A percentile compares a stretch with the other conserved stretches of the same genome.
Conservation (phyloP, 1,139 yeast genomes). For the Zygoascus sp. region DNA sequence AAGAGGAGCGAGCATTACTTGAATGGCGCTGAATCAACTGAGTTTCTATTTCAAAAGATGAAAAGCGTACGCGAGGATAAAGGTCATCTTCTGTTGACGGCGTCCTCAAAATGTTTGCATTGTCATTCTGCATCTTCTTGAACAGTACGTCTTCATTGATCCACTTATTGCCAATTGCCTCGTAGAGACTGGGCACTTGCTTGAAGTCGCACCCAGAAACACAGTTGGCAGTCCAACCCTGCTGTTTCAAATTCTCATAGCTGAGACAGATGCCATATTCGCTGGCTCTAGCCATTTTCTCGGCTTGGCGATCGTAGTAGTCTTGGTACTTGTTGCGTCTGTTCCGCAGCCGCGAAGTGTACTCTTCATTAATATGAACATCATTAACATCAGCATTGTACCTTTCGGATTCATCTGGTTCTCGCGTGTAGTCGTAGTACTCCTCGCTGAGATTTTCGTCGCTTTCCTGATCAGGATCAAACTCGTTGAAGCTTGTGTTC, state of each 20-base stretch:
- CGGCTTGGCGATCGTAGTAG: slow-evolving; percentile 2
- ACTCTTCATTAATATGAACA: not conserved
- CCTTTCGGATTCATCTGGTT: no score
- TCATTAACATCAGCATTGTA: slow-evolving; percentile 2
- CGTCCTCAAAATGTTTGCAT: slow-evolving; percentile 10
- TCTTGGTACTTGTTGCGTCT: not conserved
- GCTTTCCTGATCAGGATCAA: slow-evolving; percentile 7
- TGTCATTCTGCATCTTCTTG: slow-evolving; percentile 18
- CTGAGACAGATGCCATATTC: slow-evolving; percentile 24
- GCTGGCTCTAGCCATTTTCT: slow-evolving; percentile 17
- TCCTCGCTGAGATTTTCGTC: not conserved
- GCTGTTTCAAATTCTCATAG: slow-evolving; percentile 42
- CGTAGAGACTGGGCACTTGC: slow-evolving; percentile 45
- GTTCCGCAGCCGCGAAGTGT: not conserved
- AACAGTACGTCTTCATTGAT: slow-evolving; percentile 39
- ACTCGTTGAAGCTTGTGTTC: not conserved
- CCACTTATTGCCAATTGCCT: slow-evolving; percentile 45
- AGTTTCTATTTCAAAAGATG: slow-evolving; percentile 24
- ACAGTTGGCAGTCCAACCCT: slow-evolving; percentile 53
- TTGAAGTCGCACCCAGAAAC: slow-evolving; percentile 43
- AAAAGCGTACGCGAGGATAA: slow-evolving; percentile 21
- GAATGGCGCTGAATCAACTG: slow-evolving; percentile 15
- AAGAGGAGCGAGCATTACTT: slow-evolving; percentile 2
- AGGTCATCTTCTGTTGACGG: slow-evolving; percentile 7
- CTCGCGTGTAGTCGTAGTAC: no score